Evolutionary conservation across 345 rosid genomes (phyloP), one percentile per base, ranked within the genome.

Genomic region (Eucalyptus curtisii): DNA sequence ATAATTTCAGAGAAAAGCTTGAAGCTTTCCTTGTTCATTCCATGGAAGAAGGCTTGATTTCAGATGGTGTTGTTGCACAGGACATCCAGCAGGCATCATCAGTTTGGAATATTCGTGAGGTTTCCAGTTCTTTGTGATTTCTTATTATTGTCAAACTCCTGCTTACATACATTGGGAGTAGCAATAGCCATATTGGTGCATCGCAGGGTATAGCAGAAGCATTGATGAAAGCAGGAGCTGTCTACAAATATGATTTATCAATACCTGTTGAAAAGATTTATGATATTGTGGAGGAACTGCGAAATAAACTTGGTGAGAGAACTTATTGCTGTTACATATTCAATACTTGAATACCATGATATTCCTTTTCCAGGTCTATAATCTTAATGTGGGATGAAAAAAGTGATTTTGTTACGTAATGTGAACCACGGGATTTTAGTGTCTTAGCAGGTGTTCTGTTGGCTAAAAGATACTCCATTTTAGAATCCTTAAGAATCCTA

Each of bases 101-200:
- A 25, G 95, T 98, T 92, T 98, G 99, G 99, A 96, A 89, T 61
- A 94, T 98, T 90, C 96, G 97, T 82, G 99, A 97, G 99, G 99
- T 97, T 91, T 87, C 53, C 82, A 87, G 59, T 88, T 87, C 71
- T 86, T 86, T 52, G 20, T 71, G 33, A 2, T 30, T 88, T 87
- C 11, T 59, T 45, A n/a, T 90, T 12, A 37, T 27, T 44, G 16
- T 71, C 40, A 33, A 49, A 30, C 87, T 88, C 61, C 33, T 50
- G 33, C 55, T 47, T 87, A 13, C n/a, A 22, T 25, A 25, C 17
- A 27, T 85, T 71, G 82, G 82, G 42, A 71, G 45, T 71, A 71
- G 55, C 31, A 85, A 47, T 85, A 85, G 31, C 27, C 82, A 37
- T 10, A 37, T 71, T 86, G 88, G 55, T 12, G 42, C 79, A 79